Percentiles rank a stretch among this genome's conserved stretches.
These are phyloP conservation scores for Colletotrichum euphorbiae DNA, from an alignment of 2,329 filamentous ascomycete species.

Conservation along the genomic window DNA sequence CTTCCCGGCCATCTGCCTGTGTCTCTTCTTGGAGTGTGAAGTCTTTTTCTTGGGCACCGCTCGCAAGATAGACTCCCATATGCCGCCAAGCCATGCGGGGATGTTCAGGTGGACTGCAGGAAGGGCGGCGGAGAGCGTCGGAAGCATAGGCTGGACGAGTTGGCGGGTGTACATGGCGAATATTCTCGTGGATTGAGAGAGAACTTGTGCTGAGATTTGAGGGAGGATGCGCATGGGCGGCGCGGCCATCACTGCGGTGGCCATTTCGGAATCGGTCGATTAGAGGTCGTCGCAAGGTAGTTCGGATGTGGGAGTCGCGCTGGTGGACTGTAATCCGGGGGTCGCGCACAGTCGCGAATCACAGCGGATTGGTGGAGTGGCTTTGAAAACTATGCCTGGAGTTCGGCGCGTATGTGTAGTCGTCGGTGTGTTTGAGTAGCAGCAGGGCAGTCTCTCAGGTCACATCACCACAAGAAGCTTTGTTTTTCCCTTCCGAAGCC, in stretches of 20 bases:
- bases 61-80: conserved; percentile 93
- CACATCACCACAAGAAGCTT: conserved; percentile 24
- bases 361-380: background rate
- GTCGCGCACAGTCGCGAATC: too few species aligned
- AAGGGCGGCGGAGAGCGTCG: conserved; percentile 67
- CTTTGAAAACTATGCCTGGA: background rate
- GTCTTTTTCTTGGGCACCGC: conserved; percentile 99
- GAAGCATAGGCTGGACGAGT: conserved; percentile 61
- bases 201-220: conserved; percentile 58
- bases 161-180: conserved; percentile 58
- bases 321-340: background rate
- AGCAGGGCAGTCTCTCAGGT: conserved; percentile 1
- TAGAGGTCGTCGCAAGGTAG: conserved; percentile 17
- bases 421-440: conserved; percentile 6
- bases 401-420: background rate
- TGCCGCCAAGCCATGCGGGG: conserved; percentile 75
- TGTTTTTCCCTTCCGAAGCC: conserved; percentile 18
- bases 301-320: background rate
- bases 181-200: conserved; percentile 56
- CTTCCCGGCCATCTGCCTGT: conserved; percentile 95
- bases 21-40: conserved; percentile 93
- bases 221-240: conserved; percentile 55
- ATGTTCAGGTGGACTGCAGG: conserved; percentile 69
- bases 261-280: conserved; percentile 54
- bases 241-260: conserved; percentile 47